Evolutionary conservation across 805 yeast species (phyloP), one percentile per base, ranked within the genome.

Genomic region (Metschnikowia kunwiensis): DNA sequence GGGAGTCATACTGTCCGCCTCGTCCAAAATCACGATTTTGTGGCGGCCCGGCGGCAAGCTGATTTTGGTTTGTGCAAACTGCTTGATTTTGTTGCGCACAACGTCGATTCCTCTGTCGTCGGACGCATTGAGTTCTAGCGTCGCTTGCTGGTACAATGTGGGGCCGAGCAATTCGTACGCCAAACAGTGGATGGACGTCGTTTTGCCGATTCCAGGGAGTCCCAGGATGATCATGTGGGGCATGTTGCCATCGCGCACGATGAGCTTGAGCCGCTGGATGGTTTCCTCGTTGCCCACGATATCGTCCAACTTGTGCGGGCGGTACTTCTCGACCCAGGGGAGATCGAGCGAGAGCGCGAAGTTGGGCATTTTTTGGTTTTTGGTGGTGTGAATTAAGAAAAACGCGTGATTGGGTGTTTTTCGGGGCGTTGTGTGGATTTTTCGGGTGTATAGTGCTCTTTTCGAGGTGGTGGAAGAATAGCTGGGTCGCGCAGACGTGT

Each of bases 81-180:
- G 87, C 61, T 93, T 93, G 65, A 93, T 93, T 51, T 85, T 81
- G 51, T 86, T 89, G 43, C 98, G 74, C 8, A 93, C 97, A 17
- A 89, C 95, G 34, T 93, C 98, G 34, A 93, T 93, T 45, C 98
- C 98, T 67, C 98, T 75, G 57, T 93, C 97, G 58, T 93, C 98
- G 1, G 95, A 83, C 1, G 98, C 98, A 59, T 93, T 93, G 55
- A 93, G 68, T 60, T 93, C 98, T 39, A 93, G 63, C 0, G 91
- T 91, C 0, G 96, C 98, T 47, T 83, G 91, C 24, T 71, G 68
- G 50, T 81, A 81, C 17, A 78, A 65, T 13, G 75, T 75, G 4
- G 61, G 64, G 0, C 95, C 96, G 20, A 93, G 68, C 27, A 93
- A 62, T 54, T 85, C 95, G 34, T 77, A 74, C 0, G 97, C 97